Conservation (phyloP, 768 basidiomycete genomes). For the Naganishia vaughanmartiniae region DNA sequence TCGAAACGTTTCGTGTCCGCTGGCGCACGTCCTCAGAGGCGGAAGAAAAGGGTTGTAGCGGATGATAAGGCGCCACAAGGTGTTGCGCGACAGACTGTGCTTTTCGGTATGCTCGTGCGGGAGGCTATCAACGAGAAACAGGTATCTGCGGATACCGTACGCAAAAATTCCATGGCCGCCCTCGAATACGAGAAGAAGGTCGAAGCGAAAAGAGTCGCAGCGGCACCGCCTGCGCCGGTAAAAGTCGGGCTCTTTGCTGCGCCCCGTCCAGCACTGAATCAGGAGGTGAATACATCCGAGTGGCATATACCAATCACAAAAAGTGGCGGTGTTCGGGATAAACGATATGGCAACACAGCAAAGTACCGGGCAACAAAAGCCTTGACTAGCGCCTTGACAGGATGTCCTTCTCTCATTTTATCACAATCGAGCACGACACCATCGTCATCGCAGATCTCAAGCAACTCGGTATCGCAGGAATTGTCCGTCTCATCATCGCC, state of each 20-base stretch:
- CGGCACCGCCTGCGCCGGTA: not conserved
- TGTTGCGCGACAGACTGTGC: slow-evolving; percentile 7
- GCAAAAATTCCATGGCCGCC: not conserved
- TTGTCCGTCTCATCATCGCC: not conserved
- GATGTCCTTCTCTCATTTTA: not conserved
- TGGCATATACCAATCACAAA: slow-evolving; percentile 9
- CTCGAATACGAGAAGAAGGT: slow-evolving; percentile 8
- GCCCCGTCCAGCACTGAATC: not conserved
- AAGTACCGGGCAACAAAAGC: slow-evolving; percentile 5
- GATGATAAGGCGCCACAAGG: slow-evolving; percentile 9
- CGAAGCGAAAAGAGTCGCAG: not conserved
- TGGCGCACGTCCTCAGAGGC: not conserved
- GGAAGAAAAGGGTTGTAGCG: not conserved
- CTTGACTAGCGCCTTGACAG: slow-evolving; percentile 7
- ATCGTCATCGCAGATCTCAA: not conserved
- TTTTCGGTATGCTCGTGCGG: slow-evolving; percentile 7
- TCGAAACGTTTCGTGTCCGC: slow-evolving; percentile 13
- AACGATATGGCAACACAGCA: slow-evolving; percentile 1
- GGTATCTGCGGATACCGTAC: slow-evolving; percentile 1
- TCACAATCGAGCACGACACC: not conserved
- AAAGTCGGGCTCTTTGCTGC: slow-evolving; percentile 10
- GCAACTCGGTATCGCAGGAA: not conserved
- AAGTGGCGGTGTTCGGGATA: not conserved
- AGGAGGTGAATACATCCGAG: not conserved
- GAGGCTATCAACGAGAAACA: slow-evolving; percentile 9